A percentile compares a stretch with the other conserved stretches of the same genome.
phyloP scores from a whole-genome alignment of 495 filamentous ascomycete species.

The Rusavskia elegans region DNA sequence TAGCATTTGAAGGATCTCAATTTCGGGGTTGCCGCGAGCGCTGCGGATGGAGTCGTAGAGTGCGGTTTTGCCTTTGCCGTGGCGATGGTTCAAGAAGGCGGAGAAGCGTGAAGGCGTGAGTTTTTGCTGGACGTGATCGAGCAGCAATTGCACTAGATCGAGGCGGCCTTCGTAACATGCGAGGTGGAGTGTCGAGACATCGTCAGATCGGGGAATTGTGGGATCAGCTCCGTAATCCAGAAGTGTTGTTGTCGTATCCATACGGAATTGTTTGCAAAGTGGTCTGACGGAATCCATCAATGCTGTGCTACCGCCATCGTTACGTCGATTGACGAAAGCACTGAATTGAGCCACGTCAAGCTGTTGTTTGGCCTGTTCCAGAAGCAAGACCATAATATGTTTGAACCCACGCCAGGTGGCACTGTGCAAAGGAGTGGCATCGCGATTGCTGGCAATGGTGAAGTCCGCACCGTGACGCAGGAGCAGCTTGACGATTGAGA shows the following conservation, averaged over 20 bases:
- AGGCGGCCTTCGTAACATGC: background rate
- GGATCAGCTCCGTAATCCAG: background rate
- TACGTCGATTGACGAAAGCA: background rate
- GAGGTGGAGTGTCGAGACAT: background rate
- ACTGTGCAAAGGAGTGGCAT: slow-evolving; percentile 1
- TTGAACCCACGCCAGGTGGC: slow-evolving; percentile 1
- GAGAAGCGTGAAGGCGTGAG: background rate
- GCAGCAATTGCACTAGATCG: background rate
- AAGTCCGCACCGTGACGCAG: background rate
- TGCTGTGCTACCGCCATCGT: slow-evolving; percentile 1
- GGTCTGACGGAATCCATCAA: slow-evolving; percentile 1
- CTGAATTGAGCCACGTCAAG: background rate
- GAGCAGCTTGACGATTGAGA: background rate
- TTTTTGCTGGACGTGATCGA: background rate
- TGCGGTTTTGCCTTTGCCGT: background rate
- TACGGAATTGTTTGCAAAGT: background rate
- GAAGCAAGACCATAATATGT: background rate
- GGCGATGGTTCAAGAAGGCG: slow-evolving; percentile 1
- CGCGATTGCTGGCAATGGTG: background rate
- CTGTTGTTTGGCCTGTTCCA: background rate
- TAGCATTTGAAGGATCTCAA: slow-evolving; percentile 1
- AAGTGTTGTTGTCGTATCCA: background rate
- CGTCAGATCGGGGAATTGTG: background rate
- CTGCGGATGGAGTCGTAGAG: slow-evolving; percentile 1
- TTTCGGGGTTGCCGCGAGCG: background rate